Evolutionary conservation across 2,329 filamentous ascomycete species (phyloP), one percentile per base, ranked within the genome.

Genomic region (Bretziella fagacearum): DNA sequence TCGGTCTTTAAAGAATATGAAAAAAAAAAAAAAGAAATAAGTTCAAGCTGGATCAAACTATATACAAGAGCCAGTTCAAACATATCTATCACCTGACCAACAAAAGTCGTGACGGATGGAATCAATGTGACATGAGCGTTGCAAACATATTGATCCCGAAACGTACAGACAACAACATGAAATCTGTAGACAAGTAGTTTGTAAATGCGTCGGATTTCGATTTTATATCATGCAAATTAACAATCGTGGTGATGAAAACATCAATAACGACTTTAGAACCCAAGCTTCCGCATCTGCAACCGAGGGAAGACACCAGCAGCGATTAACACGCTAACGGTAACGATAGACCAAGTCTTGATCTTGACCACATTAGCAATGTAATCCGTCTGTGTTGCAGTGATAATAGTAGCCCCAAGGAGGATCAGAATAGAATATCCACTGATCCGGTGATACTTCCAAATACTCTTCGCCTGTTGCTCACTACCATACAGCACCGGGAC

Each of bases 381-480:
- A 27, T 71, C 69, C 1, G 89, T 95, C 63, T 78, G 70, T 2
- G 79, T 84, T 1, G 87, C 84, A 20, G 80, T 79, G 42, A 72
- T 66, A 32, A 93, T 71, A 0, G 87, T 91, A 7, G 74, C 76
- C 52, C 93, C 63, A 52, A 89, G 69, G 55, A 93, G 56, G 44
- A 79, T 57, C 46, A 89, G 63, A 50, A 87, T 65, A 6, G 76
- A 54, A 59, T 98, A 96, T 2, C 89, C 91, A 18, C 69, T 71
- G 46, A 73, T 64, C 25, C 89, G 76, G 61, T 96, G 91, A 56
- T 87, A 94, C 63, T 93, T 95, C 70, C 89, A 96, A 35, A 94
- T 61, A 20, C 69, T 69, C 70, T 87, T 93, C 17, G 86, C 89
- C 2, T 77, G 77, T 22, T 84, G 78, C 52, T 80, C 77, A 48